phyloP scores from a whole-genome alignment of 164 flowering plant genomes.

The Stephania japonica region DNA sequence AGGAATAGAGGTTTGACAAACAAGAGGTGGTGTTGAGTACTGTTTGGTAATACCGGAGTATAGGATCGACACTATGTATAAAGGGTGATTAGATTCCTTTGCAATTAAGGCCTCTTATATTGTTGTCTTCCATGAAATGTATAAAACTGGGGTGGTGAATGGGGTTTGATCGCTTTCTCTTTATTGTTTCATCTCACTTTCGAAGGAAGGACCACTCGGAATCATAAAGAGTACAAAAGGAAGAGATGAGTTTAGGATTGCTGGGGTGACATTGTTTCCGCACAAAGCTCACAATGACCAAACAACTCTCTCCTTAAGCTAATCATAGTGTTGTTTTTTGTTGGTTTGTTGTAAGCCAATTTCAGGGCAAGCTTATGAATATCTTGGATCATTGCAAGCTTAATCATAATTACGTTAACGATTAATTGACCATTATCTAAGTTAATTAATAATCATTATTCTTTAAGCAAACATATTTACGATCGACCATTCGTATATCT shows the following conservation, averaged over 20 bases:
- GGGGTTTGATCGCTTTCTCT: neutral
- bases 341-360: neutral
- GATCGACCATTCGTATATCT: too few species aligned
- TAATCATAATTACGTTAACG: neutral
- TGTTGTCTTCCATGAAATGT: constrained; percentile 1
- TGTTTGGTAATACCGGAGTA: neutral
- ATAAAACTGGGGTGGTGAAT: neutral
- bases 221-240: neutral
- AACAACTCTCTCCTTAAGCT: neutral
- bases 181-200: neutral
- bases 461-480: too few species aligned
- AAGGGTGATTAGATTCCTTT: neutral
- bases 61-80: neutral
- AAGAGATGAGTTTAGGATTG: neutral
- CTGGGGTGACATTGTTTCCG: neutral
- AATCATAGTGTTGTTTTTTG: neutral
- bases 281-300: neutral
- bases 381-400: neutral
- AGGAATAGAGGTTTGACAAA: neutral
- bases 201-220: neutral
- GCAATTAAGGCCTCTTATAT: constrained; percentile 3
- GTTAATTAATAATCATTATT: too few species aligned
- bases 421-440: neutral
- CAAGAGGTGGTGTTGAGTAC: neutral
- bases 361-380: neutral